Evolutionary conservation across 305 asterid genomes (phyloP), one percentile per base, ranked within the genome.

Genomic region (Petunia hybrid): DNA sequence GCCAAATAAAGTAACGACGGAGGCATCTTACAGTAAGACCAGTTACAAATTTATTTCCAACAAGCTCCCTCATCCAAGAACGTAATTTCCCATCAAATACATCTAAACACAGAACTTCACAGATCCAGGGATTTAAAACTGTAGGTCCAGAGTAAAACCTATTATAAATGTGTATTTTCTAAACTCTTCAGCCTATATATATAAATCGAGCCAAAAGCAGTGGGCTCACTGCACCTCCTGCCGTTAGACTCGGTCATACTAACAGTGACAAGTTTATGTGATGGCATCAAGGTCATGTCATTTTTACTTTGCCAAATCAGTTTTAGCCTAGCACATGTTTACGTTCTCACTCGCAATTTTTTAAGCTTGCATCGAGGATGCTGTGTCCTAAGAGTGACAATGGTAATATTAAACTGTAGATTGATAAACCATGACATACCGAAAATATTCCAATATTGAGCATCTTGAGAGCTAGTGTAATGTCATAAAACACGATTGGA

Each of bases 381-480:
- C 31, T 22, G 31, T 22, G 31, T 5, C 53, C 53, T 46, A 57
- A 57, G 35, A 57, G 63, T n/a, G 63, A 57, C 4, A 35, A 73
- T 10, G 1, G 5, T 73, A 51, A 56, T 51, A 35, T 10, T 36
- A 35, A 71, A 36, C 46, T 46, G 55, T 51, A 36, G 48, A 73
- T 35, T 51, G 63, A 51, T 51, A 13, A 16, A 12, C 41, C 1
- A 74, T 65, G 83, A 81, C 76, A 16, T 91, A 95, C 97, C 92
- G 85, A 91, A 85, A 95, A 92, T 77, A 95, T 89, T 76, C 94
- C 89, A 69, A 81, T 88, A 79, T 90, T 86, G 63, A 95, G 92
- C 88, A 83, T 87, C 90, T 95, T 95, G 80, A 95, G 95, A 83
- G 98, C 97, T 35, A 90, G 91, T 9, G 97, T 94, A 65, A 94